Evolutionary conservation across 176 grass and related monocot species (phyloP).

Genomic region (Raddia guianensis): DNA sequence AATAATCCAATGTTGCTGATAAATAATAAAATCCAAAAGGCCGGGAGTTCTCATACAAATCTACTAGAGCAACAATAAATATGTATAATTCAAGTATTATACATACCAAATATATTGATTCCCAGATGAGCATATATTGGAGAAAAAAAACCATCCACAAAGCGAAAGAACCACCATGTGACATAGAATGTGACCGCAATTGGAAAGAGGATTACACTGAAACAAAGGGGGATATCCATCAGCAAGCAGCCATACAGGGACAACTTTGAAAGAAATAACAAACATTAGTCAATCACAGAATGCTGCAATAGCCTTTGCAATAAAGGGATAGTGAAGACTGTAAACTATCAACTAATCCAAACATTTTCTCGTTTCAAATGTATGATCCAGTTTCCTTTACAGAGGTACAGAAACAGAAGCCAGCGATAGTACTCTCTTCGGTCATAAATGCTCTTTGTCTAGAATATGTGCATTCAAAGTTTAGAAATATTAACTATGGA

Average conservation of each 20-base stretch:
- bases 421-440: background rate
- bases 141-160: constrained; percentile 88
- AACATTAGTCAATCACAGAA: background rate
- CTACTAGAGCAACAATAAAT: constrained; percentile 1
- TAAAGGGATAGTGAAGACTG: constrained; percentile 15
- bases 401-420: background rate
- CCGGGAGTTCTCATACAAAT: background rate
- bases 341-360: constrained; percentile 25
- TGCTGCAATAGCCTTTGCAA: background rate
- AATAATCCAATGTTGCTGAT: background rate
- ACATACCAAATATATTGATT: constrained; percentile 77
- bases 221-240: constrained; percentile 31
- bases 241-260: constrained; percentile 27
- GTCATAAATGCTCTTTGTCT: too few relatives aligned
- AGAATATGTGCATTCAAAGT: too few relatives aligned
- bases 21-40: background rate
- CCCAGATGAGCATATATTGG: constrained; percentile 75
- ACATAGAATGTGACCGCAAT: constrained; percentile 86
- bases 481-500: too few relatives aligned
- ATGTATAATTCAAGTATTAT: constrained; percentile 3
- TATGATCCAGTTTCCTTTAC: background rate
- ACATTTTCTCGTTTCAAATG: background rate
- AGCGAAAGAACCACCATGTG: constrained; percentile 85
- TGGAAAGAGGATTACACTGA: constrained; percentile 81
- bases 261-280: background rate